Evolutionary conservation across 495 filamentous ascomycete species (phyloP), one percentile per base, ranked within the genome.

Genomic region (Oidiodendron maius): DNA sequence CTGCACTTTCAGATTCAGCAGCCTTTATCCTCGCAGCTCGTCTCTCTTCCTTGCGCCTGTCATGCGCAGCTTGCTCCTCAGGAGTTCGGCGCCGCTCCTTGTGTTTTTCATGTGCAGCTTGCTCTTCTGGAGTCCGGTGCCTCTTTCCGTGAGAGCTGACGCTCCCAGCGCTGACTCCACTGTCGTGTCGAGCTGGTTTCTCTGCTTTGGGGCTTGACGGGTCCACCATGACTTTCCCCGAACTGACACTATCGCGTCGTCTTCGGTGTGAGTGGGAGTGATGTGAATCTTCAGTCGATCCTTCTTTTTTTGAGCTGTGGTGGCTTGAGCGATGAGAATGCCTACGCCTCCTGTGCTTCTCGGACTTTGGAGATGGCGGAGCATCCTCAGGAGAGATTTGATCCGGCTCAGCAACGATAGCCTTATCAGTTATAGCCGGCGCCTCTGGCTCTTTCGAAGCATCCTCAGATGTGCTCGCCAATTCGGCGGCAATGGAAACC

Each of bases 41-140:
- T 12, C 50, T 30, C 30, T 51, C 53, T 32, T 24, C 57, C 35
- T 62, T 62, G 23, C 59, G 45, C 45, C 44, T 46, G 10, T 62
- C 59, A 25, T 59, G 59, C 12, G 59, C 59, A 16, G 36, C 47
- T 49, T 62, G 59, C 32, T 62, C 59, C 32, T 62, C 59, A 20
- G 59, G 56, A 12, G 59, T 59, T 3, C 57, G 53, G 12, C 42
- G 20, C 46, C 30, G 28, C 43, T n/a, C n/a, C 24, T 36, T 30
- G 12, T 30, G 26, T 43, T 48, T 47, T 8, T 62, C 59, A 22
- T 59, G 59, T 12, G 59, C 59, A 15, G 38, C 48, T 50, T 62
- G 59, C 34, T 62, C 59, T 37, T 62, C 59, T 13, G 59, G 56
- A 8, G 59, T 59, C 3, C 58, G 53, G 12, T 46, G 22, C 46